A percentile compares a stretch with the other conserved stretches of the same genome.
These are phyloP conservation scores for Melastoma malabathricum DNA, from an alignment of 345 rosid genomes.

Conservation along the genomic window DNA sequence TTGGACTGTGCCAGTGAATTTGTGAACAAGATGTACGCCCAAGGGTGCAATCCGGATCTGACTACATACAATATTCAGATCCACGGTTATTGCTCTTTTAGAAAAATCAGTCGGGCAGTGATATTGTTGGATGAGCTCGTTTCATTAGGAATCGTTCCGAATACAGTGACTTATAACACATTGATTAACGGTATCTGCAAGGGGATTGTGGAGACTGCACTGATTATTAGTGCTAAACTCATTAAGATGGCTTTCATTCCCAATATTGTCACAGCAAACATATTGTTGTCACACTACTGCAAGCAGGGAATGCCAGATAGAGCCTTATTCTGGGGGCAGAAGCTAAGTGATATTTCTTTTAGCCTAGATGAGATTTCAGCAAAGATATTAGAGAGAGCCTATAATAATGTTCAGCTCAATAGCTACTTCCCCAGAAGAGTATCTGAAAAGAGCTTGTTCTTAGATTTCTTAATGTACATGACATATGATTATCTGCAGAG, in stretches of 20 bases:
- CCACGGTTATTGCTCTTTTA: constrained; percentile 32
- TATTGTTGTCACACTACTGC: constrained; percentile 43
- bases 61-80: constrained; percentile 44
- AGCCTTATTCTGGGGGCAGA: constrained; percentile 51
- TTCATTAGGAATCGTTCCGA: constrained; percentile 37
- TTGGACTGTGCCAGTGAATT: constrained; percentile 32
- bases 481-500: constrained; percentile 43
- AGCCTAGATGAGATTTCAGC: constrained; percentile 44
- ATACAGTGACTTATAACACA: constrained; percentile 63
- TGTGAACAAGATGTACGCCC: constrained; percentile 29
- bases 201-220: constrained; percentile 43
- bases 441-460: constrained; percentile 35
- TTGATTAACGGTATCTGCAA: constrained; percentile 41
- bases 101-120: constrained; percentile 38
- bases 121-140: constrained; percentile 41
- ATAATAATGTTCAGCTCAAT: constrained; percentile 11
- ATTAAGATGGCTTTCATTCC: constrained; percentile 66
- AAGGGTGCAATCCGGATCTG: constrained; percentile 52
- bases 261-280: constrained; percentile 38
- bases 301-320: constrained; percentile 63
- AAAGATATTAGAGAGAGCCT: constrained; percentile 35
- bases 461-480: constrained; percentile 63
- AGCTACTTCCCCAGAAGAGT: constrained; percentile 11
- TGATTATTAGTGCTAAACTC: constrained; percentile 52
- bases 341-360: constrained; percentile 46